These are phyloP conservation scores for Pyronema domesticum DNA, from an alignment of 495 filamentous ascomycete species.

Conservation along the genomic window DNA sequence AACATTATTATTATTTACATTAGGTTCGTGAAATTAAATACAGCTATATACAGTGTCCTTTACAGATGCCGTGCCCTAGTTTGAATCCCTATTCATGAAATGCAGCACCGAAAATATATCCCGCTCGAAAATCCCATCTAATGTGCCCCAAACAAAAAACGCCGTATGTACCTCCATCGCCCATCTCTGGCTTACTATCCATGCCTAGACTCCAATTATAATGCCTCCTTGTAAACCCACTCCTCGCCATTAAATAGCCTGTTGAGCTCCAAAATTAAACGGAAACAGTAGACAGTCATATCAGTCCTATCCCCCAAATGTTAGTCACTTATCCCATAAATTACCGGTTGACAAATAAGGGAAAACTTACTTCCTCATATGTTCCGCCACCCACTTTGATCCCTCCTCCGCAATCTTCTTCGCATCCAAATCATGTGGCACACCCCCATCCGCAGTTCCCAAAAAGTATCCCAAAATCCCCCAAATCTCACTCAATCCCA, in stretches of 20 bases:
- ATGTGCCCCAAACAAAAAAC: too few species aligned
- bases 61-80: too few species aligned
- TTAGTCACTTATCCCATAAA: background rate
- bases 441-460: slow-evolving; percentile 1
- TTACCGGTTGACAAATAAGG: background rate
- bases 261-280: slow-evolving; percentile 18
- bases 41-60: too few species aligned
- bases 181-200: slow-evolving; percentile 1
- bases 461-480: slow-evolving; percentile 28
- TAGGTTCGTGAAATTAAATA: too few species aligned
- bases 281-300: slow-evolving; percentile 21
- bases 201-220: slow-evolving; percentile 1
- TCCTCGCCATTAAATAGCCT: slow-evolving; percentile 16
- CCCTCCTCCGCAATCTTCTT: slow-evolving; percentile 31
- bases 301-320: slow-evolving; percentile 13
- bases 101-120: too few species aligned
- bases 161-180: too few species aligned
- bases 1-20: too few species aligned
- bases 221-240: slow-evolving; percentile 10
- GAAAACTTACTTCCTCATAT: slow-evolving; percentile 17
- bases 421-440: slow-evolving; percentile 18
- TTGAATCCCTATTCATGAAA: too few species aligned
- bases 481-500: slow-evolving; percentile 32
- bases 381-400: slow-evolving; percentile 26
- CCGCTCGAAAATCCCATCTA: too few species aligned